Evolutionary conservation across 2,329 filamentous ascomycete genomes (phyloP).

Genomic region (Colletotrichum simmondsii): DNA sequence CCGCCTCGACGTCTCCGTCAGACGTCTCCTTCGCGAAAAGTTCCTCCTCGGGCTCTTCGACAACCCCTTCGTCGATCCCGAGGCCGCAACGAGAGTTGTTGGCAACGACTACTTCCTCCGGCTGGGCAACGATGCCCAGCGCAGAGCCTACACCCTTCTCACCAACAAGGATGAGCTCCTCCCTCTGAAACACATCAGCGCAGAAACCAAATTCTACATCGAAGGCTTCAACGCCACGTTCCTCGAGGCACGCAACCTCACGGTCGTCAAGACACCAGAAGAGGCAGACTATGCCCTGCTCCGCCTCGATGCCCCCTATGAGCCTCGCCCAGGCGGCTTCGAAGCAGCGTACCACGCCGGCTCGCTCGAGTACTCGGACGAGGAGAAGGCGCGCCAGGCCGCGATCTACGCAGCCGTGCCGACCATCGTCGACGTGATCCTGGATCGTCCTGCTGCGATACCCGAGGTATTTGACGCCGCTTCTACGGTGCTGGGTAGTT

Average conservation of each 20-base stretch:
- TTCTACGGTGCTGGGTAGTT: constrained; percentile 52
- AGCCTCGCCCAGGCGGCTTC: constrained; percentile 52
- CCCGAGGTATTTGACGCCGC: constrained; percentile 52
- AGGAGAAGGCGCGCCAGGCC: constrained; percentile 40
- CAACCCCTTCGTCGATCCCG: constrained; percentile 59
- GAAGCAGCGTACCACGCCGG: constrained; percentile 52
- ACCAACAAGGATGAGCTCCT: constrained; percentile 39
- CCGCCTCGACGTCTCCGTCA: constrained; percentile 57
- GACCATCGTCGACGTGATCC: constrained; percentile 55
- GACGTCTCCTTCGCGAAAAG: constrained; percentile 59
- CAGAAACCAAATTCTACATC: constrained; percentile 36
- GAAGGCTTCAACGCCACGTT: constrained; percentile 30
- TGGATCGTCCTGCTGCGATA: constrained; percentile 53
- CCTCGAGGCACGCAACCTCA: constrained; percentile 40
- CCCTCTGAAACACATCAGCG: constrained; percentile 32
- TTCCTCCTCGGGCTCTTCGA: constrained; percentile 64
- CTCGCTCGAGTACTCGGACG: constrained; percentile 50
- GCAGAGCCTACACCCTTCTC: constrained; percentile 42
- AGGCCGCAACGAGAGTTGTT: constrained; percentile 51
- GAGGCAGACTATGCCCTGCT: constrained; percentile 55
- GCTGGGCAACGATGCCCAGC: constrained; percentile 38
- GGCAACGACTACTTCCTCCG: constrained; percentile 54
- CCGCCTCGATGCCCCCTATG: constrained; percentile 50
- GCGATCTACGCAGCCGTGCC: constrained; percentile 50
- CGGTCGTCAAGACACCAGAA: constrained; percentile 46